Evolutionary conservation across 768 basidiomycete species (phyloP), one percentile per base, ranked within the genome.

Genomic region (Pulveroboletus sp.): DNA sequence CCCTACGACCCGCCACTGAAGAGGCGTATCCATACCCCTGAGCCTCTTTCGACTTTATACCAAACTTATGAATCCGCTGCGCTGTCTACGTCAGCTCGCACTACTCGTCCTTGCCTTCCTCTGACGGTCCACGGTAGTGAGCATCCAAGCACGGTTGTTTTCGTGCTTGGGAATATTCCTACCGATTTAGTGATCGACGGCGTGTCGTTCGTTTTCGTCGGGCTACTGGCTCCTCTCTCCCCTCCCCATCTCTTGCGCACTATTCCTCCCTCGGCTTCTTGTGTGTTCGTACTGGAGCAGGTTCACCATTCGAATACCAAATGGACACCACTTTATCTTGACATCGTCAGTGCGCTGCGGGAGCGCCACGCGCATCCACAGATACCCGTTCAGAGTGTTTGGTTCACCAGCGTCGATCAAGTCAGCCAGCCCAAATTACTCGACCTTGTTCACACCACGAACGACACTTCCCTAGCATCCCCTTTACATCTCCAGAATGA

Each of bases 301-400:
- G 72, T 87, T 7, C 76, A 77, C 59, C 75, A 71, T 56, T 89
- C 86, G 79, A 76, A 78, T n/a, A 83, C 82, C 35, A 89, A 89
- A 67, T 94, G 89, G 87, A 84, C 88, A 1, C 88, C 91, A 0
- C 69, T 95, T 4, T 95, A 87, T 67, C 78, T 96, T 44, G 92
- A 94, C 31, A 72, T 93, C 24, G 77, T 89, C 41, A 77, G 76
- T 47, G 83, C 84, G 13, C 67, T 93, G 31, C 90, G 92, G 55
- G 73, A 79, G 39, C 75, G 75, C 40, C 74, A 77, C 27, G 51
- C 69, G 0, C 73, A 77, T 17, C 65, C 70, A 28, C 73, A 77
- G 8, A 78, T 86, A 6, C 53, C 71, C 10, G 74, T 93, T 38
- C 77, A 82, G 47, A 82, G 78, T 44, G 83, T 82, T 26, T 71